phyloP scores from a whole-genome alignment of 306 rosid species.

The Prunus mongolica region DNA sequence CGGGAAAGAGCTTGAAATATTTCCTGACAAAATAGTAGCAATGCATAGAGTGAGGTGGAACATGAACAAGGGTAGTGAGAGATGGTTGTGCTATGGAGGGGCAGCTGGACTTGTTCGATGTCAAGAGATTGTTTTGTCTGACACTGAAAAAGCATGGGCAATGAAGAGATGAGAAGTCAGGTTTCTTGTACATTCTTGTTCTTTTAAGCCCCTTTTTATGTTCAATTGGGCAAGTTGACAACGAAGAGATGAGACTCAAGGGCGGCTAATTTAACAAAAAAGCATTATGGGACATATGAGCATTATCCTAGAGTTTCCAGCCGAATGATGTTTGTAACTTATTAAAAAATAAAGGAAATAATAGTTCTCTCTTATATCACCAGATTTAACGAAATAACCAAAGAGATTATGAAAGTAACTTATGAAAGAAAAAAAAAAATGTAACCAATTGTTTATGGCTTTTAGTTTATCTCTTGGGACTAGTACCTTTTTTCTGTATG shows the following conservation, averaged over 20 bases:
- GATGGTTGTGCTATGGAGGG: constrained; percentile 89
- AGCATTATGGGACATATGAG: background rate
- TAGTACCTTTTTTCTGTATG: background rate
- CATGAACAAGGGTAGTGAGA: constrained; percentile 87
- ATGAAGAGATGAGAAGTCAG: constrained; percentile 37
- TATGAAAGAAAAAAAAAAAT: background rate
- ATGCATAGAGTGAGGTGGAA: constrained; percentile 89
- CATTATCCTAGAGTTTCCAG: background rate
- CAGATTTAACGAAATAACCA: background rate
- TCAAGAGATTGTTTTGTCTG: constrained; percentile 59
- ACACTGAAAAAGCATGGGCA: constrained; percentile 50
- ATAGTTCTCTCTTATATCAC: background rate
- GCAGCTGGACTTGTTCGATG: constrained; percentile 84
- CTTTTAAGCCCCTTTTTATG: background rate
- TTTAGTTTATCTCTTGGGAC: background rate
- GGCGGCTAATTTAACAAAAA: background rate
- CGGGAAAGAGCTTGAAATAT: constrained; percentile 31
- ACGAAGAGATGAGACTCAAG: background rate
- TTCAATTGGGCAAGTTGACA: background rate
- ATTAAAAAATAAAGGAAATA: no score
- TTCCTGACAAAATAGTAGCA: constrained; percentile 70
- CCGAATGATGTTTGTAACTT: background rate
- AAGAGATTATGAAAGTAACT: background rate
- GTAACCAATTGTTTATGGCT: background rate
- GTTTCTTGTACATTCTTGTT: background rate